phyloP scores from a whole-genome alignment of 2,329 filamentous ascomycete genomes.

The Gremmenia infestans region DNA sequence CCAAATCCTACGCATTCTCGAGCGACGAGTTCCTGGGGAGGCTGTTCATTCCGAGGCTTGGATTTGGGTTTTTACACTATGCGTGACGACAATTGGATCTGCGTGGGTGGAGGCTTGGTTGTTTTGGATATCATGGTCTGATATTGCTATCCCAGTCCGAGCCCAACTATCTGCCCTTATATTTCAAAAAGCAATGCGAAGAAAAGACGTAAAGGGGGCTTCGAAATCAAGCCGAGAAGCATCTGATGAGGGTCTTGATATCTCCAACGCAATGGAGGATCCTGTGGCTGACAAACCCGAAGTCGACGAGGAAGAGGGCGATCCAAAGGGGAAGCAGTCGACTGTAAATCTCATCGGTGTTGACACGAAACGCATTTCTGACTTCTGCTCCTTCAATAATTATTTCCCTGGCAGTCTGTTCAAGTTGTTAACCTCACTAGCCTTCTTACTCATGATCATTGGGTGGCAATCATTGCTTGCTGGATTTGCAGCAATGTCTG shows the following conservation, averaged over 20 bases:
- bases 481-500: slow-evolving; percentile 58
- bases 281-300: slow-evolving; percentile 31
- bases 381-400: slow-evolving; percentile 63
- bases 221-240: slow-evolving; percentile 42
- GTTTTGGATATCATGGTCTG: slow-evolving; percentile 61
- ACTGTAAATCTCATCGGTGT: slow-evolving; percentile 77
- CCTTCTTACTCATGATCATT: slow-evolving; percentile 63
- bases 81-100: slow-evolving; percentile 47
- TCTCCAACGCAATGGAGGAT: slow-evolving; percentile 24
- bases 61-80: slow-evolving; percentile 64
- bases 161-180: slow-evolving; percentile 66
- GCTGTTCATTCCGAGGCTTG: slow-evolving; percentile 51
- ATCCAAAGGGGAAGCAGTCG: slow-evolving; percentile 60
- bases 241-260: slow-evolving; percentile 20
- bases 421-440: slow-evolving; percentile 60
- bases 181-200: slow-evolving; percentile 71
- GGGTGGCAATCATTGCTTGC: slow-evolving; percentile 65
- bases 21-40: slow-evolving; percentile 45
- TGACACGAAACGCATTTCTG: slow-evolving; percentile 63
- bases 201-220: slow-evolving; percentile 68
- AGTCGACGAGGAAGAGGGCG: slow-evolving; percentile 37
- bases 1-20: slow-evolving; percentile 59
- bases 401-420: slow-evolving; percentile 57
- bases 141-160: slow-evolving; percentile 61
- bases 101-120: slow-evolving; percentile 60